Percentiles rank a stretch among this genome's conserved stretches.
Evolutionary conservation across 2,329 filamentous ascomycete genomes (phyloP).

Genomic region (Diaporthe citri): DNA sequence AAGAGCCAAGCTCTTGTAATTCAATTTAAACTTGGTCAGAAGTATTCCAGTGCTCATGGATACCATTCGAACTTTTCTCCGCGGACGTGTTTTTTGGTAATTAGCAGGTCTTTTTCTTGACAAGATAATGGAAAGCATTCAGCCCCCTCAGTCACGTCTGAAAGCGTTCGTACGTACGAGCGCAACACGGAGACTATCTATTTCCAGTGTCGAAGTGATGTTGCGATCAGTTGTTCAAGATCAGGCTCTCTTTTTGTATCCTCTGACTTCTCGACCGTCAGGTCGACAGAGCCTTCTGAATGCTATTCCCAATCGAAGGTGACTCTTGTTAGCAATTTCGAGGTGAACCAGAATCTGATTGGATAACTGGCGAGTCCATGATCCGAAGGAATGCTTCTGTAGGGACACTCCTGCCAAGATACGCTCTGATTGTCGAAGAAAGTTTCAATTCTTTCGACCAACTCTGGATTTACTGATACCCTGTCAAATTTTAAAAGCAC

Average conservation of each 20-base stretch:
- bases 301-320: neutral
- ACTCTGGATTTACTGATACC: neutral
- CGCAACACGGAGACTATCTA: neutral
- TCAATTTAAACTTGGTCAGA: neutral
- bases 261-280: neutral
- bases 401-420: neutral
- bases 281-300: neutral
- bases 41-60: neutral
- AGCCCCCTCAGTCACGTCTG: neutral
- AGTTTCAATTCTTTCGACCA: neutral
- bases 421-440: neutral
- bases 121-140: neutral
- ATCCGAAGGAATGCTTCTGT: neutral
- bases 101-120: neutral
- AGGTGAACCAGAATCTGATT: rapidly evolving
- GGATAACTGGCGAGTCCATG: neutral
- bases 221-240: neutral
- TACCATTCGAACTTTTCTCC: neutral
- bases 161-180: neutral
- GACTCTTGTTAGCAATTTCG: neutral
- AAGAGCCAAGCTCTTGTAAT: neutral
- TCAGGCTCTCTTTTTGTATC: neutral
- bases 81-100: neutral
- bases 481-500: neutral
- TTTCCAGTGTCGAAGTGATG: neutral